Conservation (phyloP, 768 basidiomycete genomes). For the Pleurotus ostreatus region DNA sequence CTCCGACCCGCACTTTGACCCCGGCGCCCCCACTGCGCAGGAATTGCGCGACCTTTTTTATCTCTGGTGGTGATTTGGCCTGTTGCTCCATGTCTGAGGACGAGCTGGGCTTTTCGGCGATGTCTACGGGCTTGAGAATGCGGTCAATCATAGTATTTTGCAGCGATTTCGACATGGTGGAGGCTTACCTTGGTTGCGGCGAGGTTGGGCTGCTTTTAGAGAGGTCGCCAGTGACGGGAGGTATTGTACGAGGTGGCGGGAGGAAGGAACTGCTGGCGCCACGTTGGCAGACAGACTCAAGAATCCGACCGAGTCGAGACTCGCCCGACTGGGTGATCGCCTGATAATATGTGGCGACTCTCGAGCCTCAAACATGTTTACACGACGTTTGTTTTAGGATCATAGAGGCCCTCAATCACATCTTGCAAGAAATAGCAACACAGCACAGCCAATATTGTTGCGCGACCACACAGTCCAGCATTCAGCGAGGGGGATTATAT, state of each 20-base stretch:
- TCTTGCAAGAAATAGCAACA: too few relatives aligned
- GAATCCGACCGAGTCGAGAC: too few relatives aligned
- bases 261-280: slow-evolving; percentile 2
- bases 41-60: slow-evolving; percentile 82
- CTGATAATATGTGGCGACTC: too few relatives aligned
- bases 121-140: slow-evolving; percentile 2
- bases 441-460: too few relatives aligned
- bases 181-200: neutral
- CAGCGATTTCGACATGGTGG: slow-evolving; percentile 5
- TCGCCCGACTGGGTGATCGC: too few relatives aligned
- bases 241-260: slow-evolving; percentile 1
- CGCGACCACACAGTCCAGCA: too few relatives aligned
- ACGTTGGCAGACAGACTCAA: slow-evolving; percentile 1
- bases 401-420: too few relatives aligned
- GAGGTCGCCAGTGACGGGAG: neutral
- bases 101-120: neutral
- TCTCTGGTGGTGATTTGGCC: slow-evolving; percentile 71
- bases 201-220: neutral
- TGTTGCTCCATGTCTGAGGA: slow-evolving; percentile 60
- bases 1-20: slow-evolving; percentile 85
- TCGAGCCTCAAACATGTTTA: too few relatives aligned
- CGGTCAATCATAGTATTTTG: slow-evolving; percentile 8
- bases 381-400: too few relatives aligned
- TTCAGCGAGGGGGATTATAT: neutral
- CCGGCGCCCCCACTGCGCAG: slow-evolving; percentile 82